Base-by-base conservation (phyloP, 2,329 filamentous ascomycete species). In the Coniochaeta ligniaria region DNA sequence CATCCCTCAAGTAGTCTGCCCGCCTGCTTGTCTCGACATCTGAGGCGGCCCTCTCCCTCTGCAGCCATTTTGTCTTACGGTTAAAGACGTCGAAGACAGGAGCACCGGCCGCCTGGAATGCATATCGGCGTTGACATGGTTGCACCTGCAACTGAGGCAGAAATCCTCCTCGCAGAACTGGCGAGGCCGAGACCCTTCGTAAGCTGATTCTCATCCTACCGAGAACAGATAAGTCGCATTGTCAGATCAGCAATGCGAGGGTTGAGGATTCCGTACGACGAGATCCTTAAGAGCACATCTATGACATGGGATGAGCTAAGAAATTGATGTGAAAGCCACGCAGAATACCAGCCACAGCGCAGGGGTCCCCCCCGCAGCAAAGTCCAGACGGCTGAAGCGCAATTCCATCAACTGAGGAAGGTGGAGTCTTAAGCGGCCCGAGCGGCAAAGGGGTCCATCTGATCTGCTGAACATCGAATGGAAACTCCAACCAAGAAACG, bases 51-150 rank as follows among this genome's bases (percentile, higher is more conserved):
- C 94, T 85, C 74, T 98, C 92, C 73, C 92, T 96, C 73, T 99
- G 95, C 57, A 95, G 78, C 80, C 90, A 93, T 80, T 99, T 99
- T 24, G 88, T 85, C 66, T 84, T 84, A 63, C 87, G 85, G 75
- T 96, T 96, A 84, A 99, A 99, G 73, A 99, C 90, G 67, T 97
- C 89, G 67, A 96, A 86, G 41, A 87, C 85, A 28, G 92, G 90
- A 45, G 86, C 85, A 62, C 91, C 90, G 2, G 91, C 81, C 22
- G 90, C 83, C 75, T 92, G 89, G 61, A 91, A 84, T 58, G 94
- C 93, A 75, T 95, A 96, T 61, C 75, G 77, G 61, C 89, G 80
- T 61, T 76, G 66, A 12, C 64, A 63, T 64, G 70, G 81, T 80
- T 78, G 79, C 78, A 31, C 47, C 24, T 17, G 47, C 14, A 31